Evolutionary conservation across 306 rosid genomes (phyloP), one percentile per base, ranked within the genome.

Genomic region (Pyrus pyrifolia): DNA sequence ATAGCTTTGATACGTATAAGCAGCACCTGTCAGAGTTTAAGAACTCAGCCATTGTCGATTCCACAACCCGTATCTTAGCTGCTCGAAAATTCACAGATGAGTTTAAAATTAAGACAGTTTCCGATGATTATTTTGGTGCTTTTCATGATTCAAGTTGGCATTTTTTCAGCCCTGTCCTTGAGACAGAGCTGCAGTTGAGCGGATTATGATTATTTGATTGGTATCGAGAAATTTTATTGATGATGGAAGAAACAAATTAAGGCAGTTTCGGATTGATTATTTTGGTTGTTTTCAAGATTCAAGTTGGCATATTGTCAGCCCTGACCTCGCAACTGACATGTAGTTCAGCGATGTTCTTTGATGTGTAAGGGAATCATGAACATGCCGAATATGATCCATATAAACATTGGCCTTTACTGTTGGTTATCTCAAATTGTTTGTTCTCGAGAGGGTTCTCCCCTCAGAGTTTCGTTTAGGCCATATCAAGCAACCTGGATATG

Each of bases 101-200:
- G 77, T 80, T 90, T 77, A 84, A 38, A 74, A 81, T 90, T 61
- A 29, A 85, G 73, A 87, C 85, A 45, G 70, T 83, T 79, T 90
- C 91, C 8, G 90, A 90, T 79, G 90, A 91, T 77, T 91, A 87
- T 81, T 91, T 85, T 77, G 81, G 82, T 71, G 98, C 95, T 74
- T 90, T 94, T 51, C 98, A 90, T 74, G 91, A 90, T 80, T 88
- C 91, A 59, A 94, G 98, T 89, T 91, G 95, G 96, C 98, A 91
- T 81, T 85, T 91, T 84, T 91, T 94, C 77, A 65, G 87, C 62
- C 86, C 90, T 45, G 70, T 11, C 68, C 51, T 31, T 35, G 91
- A 83, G 62, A 38, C 78, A 53, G 70, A 83, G 85, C 72, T 87
- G 72, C 86, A 75, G 63, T 71, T 58, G 31, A 75, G 64, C 70